Base-by-base conservation (phyloP, 106 monocot genomes). In the Phalaenopsis equestris region DNA sequence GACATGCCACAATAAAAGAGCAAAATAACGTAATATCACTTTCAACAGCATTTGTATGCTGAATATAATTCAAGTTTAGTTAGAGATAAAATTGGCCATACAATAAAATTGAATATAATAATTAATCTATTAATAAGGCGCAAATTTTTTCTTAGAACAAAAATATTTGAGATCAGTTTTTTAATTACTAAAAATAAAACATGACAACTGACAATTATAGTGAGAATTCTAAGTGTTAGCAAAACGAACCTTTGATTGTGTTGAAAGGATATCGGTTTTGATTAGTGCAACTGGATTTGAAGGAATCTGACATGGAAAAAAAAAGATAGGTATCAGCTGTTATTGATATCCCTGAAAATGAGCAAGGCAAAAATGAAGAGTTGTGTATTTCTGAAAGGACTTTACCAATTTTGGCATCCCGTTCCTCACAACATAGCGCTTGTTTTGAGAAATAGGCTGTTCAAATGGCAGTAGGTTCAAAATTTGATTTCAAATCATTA, bases 381-480 rank as follows among this genome's bases (percentile, higher is more conserved):
- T 14, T 36, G 75, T 18, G 18, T 75, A 23, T 14, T 17, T 14
- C 46, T n/a, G n/a, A 42, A 55, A 80, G 56, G 47, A 80, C 6
- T 24, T 82, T 89, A 97, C 96, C 96, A 97, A 75, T 79, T 85
- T 80, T 37, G 98, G 94, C 55, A 75, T 42, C 81, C 98, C 94
- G 81, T 98, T 89, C 81, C 75, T 98, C 78, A 87, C 92, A 82
- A 98, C 82, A 79, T 94, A 98, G 37, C 94, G 86, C 82, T 98
- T 94, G 56, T 86, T 81, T 76, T 98, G 92, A 79, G 98, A 90
- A 77, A 91, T 80, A 82, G 96, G 96, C 96, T 96, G 93, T 82
- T 79, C 65, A 73, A 75, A n/a, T n/a, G 42, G 46, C 5, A 70
- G 12, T 38, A 39, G 39, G 6, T 70, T 39, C 70, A 70, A 38